phyloP scores from a whole-genome alignment of 1,284 basidiomycete species.

The Cryptococcus wingfieldii region DNA sequence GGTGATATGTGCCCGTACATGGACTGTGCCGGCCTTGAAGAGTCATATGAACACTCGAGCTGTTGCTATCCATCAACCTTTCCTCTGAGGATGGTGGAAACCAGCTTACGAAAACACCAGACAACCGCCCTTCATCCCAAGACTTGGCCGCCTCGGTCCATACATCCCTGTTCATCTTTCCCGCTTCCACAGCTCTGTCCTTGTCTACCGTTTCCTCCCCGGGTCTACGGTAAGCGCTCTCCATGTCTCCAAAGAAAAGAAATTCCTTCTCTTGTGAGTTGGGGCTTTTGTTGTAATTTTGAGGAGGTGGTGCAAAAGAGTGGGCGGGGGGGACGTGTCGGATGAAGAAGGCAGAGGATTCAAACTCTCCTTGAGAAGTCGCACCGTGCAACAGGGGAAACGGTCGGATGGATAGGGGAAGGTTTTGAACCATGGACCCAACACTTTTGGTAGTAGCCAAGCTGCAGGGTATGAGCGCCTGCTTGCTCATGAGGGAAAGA shows the following conservation, averaged over 20 bases:
- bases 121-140: slow-evolving; percentile 31
- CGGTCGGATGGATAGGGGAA: slow-evolving; percentile 36
- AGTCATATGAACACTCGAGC: slow-evolving; percentile 50
- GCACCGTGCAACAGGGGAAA: slow-evolving; percentile 43
- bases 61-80: slow-evolving; percentile 13
- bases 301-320: background rate
- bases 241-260: slow-evolving; percentile 48
- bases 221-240: slow-evolving; percentile 23
- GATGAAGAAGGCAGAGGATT: slow-evolving; percentile 46
- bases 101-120: slow-evolving; percentile 43
- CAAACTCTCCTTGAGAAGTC: slow-evolving; percentile 40
- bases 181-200: slow-evolving; percentile 12
- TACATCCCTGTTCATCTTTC: slow-evolving; percentile 26
- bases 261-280: slow-evolving; percentile 28
- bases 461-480: background rate
- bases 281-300: background rate
- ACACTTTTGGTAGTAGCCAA: slow-evolving; percentile 15
- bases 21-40: slow-evolving; percentile 31
- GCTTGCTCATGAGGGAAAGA: background rate
- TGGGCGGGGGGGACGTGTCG: slow-evolving; percentile 29
- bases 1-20: slow-evolving; percentile 48
- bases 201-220: slow-evolving; percentile 20
- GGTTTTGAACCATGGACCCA: slow-evolving; percentile 20
- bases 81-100: background rate
- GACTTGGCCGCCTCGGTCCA: slow-evolving; percentile 42